Base-by-base conservation (phyloP, 163 green algal genomes). In the Chloromonas sp. region DNA sequence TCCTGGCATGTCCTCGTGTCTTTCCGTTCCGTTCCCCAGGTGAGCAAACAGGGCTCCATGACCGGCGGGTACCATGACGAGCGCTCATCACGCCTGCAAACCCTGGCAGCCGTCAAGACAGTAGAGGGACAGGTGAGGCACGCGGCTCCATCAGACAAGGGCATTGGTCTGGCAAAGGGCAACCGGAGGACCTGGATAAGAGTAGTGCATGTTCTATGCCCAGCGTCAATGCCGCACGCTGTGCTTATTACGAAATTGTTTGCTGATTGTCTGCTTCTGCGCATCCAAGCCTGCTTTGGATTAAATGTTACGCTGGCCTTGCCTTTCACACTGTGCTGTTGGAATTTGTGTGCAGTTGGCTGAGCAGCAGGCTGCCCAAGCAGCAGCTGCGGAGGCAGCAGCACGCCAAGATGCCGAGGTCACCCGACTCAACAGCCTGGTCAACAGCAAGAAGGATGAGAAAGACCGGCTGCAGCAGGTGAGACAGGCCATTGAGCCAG, bases 31-130 rank as follows among this genome's bases (percentile, higher is more conserved):
- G 36, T 36, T 36, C 36, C 3, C 1, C 62, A 88, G 81, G 81
- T 88, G 61, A 85, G 77, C 85, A 88, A 88, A 70, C 82, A 81
- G 0, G 86, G 86, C 13, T 80, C 86, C 2, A 57, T 89, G 79
- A 86, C 85, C 1, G 86, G 86, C 13, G 86, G 86, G 8, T 87
- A 71, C 71, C 83, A 86, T 57, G 86, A 87, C 61, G 70, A 59
- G 57, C 59, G 79, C 1, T 61, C 14, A 3, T 82, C 83, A 58
- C 86, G 86, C 8, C 14, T 89, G 61, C 77, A 85, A 5, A 13
- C 84, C n/a, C 8, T 83, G 80, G 60, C 5, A 62, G 84, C 79
- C 58, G 14, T 78, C 2, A 74, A 84, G 58, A 66, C 2, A 2
- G 66, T 59, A 60, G 62, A 15, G 36, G 8, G 76, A 59, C 71